Evolutionary conservation across 2,329 filamentous ascomycete species (phyloP), one percentile per base, ranked within the genome.

Genomic region (Fusarium nelsonii): DNA sequence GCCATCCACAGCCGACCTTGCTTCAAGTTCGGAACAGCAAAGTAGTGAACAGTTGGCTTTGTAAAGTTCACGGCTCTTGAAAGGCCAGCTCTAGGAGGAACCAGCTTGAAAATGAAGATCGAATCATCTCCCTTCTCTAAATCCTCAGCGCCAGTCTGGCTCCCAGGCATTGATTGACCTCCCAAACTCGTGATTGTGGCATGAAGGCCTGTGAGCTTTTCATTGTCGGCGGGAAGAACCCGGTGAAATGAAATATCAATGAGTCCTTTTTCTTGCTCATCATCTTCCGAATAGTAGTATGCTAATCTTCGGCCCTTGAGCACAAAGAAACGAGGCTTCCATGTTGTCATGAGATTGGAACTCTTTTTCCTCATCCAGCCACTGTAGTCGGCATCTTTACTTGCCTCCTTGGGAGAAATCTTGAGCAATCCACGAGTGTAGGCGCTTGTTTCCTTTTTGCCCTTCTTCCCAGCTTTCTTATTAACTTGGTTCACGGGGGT

Each of bases 281-380:
- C 96, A 68, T 92, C 89, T 75, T 98, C 95, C 1, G 92, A 92
- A 78, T 99, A 99, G 81, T 97, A 99, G 82, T 99, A 99, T 1
- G 94, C 94, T 32, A 99, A 83, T 6, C 96, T 90, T 53, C 95
- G 90, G 32, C 96, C 96, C 75, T 94, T 94, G 60, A 99, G 88
- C 9, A 99, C 91, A 76, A 99, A 99, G n/a, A 98, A 85, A 14
- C 96, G 90, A 14, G 94, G 92, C 77, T 98, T 99, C 96, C 96
- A 99, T 3, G 94, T 97, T 4, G 94, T 94, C 91, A 99, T 97
- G 34, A 98, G 84, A 75, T 95, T 96, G 2, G 93, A 95, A 63
- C 93, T 97, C 80, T 97, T 94, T 86, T 99, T 99, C 84, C 96
- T 98, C 96, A 99, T 99, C 96, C 96, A 99, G 2, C 96, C 96